A percentile compares a stretch with the other conserved stretches of the same genome.
Conservation (phyloP, 2,329 filamentous ascomycete species). For the Aureobasidium sp. region DNA sequence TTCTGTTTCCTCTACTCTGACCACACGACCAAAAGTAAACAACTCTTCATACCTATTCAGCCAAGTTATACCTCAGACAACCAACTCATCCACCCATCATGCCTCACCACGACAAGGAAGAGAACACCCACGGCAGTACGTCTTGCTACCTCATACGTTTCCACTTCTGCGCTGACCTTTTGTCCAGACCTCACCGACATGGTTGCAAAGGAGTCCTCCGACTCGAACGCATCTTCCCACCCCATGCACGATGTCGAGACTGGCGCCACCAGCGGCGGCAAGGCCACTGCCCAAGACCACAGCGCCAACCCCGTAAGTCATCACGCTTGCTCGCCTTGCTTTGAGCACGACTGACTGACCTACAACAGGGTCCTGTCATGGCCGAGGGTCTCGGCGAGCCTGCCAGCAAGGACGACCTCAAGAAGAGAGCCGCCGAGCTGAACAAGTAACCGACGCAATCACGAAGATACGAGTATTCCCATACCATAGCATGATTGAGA, state of each 20-base stretch:
- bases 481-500: conserved; percentile 11
- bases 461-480: neutral
- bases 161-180: neutral
- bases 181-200: conserved; percentile 36
- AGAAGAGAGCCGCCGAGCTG: conserved; percentile 42
- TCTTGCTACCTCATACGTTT: conserved; percentile 6
- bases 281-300: conserved; percentile 32
- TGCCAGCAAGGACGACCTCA: conserved; percentile 41
- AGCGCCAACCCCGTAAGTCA: conserved; percentile 32
- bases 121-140: conserved; percentile 33
- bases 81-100: conserved; percentile 21
- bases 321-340: conserved; percentile 14
- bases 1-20: neutral
- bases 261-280: conserved; percentile 28
- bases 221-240: conserved; percentile 33
- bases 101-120: conserved; percentile 36
- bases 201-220: conserved; percentile 36
- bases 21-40: neutral
- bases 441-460: conserved; percentile 33
- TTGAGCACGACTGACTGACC: neutral
- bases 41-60: neutral
- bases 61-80: neutral
- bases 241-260: conserved; percentile 27
- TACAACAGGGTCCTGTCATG: conserved; percentile 35
- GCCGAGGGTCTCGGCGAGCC: conserved; percentile 37